phyloP scores from a whole-genome alignment of 257 asterid species.

The Nicotiana tomentosiformis region DNA sequence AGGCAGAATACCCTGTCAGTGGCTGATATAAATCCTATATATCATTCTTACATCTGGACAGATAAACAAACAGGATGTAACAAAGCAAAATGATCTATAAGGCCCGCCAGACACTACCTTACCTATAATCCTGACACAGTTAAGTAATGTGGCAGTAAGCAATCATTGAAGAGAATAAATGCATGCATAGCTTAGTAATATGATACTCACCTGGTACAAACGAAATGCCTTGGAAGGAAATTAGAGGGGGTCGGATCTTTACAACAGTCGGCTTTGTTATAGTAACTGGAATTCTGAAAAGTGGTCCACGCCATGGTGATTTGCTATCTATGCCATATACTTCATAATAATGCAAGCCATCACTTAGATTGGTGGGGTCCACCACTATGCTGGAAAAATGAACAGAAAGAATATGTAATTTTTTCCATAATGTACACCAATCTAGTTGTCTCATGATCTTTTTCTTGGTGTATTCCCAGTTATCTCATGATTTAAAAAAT shows the following conservation, averaged over 20 bases:
- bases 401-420: slow-evolving; percentile 9
- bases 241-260: slow-evolving; percentile 60
- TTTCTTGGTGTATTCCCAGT: neutral
- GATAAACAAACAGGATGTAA: neutral
- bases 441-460: neutral
- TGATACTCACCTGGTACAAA: slow-evolving; percentile 67
- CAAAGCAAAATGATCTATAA: neutral
- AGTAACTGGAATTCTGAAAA: slow-evolving; percentile 87
- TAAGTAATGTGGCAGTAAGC: too few relatives aligned
- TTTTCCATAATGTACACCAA: neutral
- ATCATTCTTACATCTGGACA: too few relatives aligned
- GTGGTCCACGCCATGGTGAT: slow-evolving; percentile 98
- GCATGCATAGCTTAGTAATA: neutral
- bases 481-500: neutral
- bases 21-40: too few relatives aligned
- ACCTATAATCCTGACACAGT: neutral
- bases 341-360: slow-evolving; percentile 93
- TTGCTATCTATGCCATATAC: slow-evolving; percentile 78
- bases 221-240: slow-evolving; percentile 57
- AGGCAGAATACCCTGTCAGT: too few relatives aligned
- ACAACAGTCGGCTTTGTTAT: slow-evolving; percentile 77
- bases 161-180: too few relatives aligned
- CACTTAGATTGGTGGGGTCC: slow-evolving; percentile 73
- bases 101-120: neutral
- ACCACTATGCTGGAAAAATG: slow-evolving; percentile 68